A percentile compares a stretch with the other conserved stretches of the same genome.
Evolutionary conservation across 75 land plant genomes (phyloP).

Genomic region (Cunninghamia lanceolata): DNA sequence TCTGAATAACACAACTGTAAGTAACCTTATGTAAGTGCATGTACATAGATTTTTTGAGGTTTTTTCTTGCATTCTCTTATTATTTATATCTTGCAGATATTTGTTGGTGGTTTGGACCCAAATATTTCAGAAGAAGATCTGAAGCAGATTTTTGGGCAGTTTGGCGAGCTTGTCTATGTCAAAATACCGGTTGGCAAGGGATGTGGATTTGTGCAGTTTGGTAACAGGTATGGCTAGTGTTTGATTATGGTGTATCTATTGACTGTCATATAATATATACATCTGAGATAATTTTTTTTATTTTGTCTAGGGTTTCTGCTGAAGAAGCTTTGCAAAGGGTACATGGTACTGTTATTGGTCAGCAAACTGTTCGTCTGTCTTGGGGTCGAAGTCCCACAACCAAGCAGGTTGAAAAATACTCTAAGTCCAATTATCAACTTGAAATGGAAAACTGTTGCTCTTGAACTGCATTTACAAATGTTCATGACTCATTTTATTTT

Average conservation of each 20-base stretch:
- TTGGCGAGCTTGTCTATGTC: conserved; percentile 84
- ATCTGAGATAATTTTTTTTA: not conserved
- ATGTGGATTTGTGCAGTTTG: conserved; percentile 94
- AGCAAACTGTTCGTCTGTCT: conserved; percentile 87
- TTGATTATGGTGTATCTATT: not conserved
- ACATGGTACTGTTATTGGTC: conserved; percentile 86
- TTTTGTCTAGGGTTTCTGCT: conserved; percentile 64
- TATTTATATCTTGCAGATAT: conserved; percentile 59
- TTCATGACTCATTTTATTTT: not conserved
- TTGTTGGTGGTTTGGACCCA: conserved; percentile 87
- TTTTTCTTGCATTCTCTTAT: not conserved
- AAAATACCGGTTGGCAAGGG: conserved; percentile 85
- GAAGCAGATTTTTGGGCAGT: conserved; percentile 67
- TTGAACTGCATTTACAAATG: not conserved
- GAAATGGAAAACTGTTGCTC: not conserved
- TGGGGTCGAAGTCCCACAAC: conserved; percentile 90
- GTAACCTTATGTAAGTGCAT: conserved; percentile 16
- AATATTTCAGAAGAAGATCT: conserved; percentile 82
- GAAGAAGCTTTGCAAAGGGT: conserved; percentile 89
- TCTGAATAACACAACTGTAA: conserved; percentile 81
- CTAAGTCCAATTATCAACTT: not conserved
- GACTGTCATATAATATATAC: not conserved
- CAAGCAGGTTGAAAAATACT: conserved; percentile 55
- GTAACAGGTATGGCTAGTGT: conserved; percentile 47
- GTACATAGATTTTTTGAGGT: not conserved